phyloP scores from a whole-genome alignment of 2,329 filamentous ascomycete species.

The Fusarium verrucosum region DNA sequence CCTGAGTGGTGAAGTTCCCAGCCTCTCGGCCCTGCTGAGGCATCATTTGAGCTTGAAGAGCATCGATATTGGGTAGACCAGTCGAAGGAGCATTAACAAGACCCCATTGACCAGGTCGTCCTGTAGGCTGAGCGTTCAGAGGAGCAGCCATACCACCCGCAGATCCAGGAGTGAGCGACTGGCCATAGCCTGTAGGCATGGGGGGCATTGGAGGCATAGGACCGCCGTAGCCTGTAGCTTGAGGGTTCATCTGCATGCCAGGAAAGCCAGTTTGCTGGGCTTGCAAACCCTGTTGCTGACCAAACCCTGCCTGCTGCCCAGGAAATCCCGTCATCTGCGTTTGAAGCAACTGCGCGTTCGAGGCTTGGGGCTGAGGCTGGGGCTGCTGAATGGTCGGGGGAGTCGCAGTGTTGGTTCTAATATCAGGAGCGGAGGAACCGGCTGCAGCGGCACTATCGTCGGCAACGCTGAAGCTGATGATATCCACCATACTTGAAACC shows the following conservation, averaged over 20 bases:
- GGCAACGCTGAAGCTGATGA: constrained; percentile 92
- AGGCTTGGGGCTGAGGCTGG: constrained; percentile 77
- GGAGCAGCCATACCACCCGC: constrained; percentile 73
- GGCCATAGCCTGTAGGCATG: constrained; percentile 70
- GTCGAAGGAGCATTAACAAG: constrained; percentile 91
- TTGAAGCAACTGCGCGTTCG: constrained; percentile 72
- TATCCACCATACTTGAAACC: constrained; percentile 99
- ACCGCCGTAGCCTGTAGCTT: constrained; percentile 82
- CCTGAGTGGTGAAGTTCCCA: constrained; percentile 82
- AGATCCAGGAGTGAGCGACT: constrained; percentile 59
- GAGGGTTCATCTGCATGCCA: constrained; percentile 70
- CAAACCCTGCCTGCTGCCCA: constrained; percentile 65
- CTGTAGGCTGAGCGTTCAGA: constrained; percentile 93
- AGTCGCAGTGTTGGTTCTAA: constrained; percentile 62
- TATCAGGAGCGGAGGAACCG: constrained; percentile 67
- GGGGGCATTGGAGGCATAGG: constrained; percentile 91
- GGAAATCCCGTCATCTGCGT: constrained; percentile 76
- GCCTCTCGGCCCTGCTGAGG: constrained; percentile 91
- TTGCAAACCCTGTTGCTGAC: constrained; percentile 68
- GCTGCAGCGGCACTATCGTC: constrained; percentile 70
- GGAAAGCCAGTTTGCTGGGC: constrained; percentile 76
- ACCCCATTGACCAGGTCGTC: constrained; percentile 95
- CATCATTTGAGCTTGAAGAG: constrained; percentile 94
- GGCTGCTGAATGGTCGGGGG: constrained; percentile 71
- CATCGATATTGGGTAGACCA: constrained; percentile 92